phyloP scores from a whole-genome alignment of 495 filamentous ascomycete species.

The Pseudevernia furfuracea region DNA sequence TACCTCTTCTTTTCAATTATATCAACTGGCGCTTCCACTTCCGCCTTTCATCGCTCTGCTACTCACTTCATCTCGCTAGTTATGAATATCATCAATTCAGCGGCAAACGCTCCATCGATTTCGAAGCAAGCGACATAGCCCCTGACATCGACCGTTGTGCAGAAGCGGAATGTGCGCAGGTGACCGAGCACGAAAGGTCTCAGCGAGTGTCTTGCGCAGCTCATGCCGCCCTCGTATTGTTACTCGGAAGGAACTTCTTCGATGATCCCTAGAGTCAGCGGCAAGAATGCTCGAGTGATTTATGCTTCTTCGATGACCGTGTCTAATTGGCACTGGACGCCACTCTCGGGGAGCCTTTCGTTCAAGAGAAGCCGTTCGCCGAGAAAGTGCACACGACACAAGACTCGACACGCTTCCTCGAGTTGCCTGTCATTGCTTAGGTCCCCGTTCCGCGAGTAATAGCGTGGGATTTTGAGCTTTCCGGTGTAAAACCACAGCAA shows the following conservation, averaged over 20 bases:
- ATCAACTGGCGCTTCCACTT: neutral
- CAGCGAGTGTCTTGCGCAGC: neutral
- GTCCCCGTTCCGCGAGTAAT: neutral
- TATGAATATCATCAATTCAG: neutral
- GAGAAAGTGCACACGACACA: neutral
- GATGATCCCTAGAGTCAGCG: neutral
- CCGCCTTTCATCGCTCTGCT: neutral
- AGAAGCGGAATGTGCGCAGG: neutral
- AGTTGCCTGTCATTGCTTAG: no score
- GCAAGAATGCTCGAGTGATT: neutral
- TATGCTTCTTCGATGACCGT: neutral
- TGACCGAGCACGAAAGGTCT: neutral
- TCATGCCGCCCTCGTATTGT: neutral
- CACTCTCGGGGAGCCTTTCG: neutral
- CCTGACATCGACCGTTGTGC: neutral
- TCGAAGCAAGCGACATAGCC: neutral
- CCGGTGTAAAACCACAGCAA: neutral
- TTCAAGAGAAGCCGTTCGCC: neutral
- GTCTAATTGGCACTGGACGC: neutral
- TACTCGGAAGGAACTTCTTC: neutral
- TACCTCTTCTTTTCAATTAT: neutral
- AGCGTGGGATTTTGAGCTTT: neutral
- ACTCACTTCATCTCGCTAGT: neutral
- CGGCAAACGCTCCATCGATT: neutral
- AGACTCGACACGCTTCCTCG: neutral